Conservation (phyloP, 805 yeast genomes). For the Suhomyces kilbournensis region DNA sequence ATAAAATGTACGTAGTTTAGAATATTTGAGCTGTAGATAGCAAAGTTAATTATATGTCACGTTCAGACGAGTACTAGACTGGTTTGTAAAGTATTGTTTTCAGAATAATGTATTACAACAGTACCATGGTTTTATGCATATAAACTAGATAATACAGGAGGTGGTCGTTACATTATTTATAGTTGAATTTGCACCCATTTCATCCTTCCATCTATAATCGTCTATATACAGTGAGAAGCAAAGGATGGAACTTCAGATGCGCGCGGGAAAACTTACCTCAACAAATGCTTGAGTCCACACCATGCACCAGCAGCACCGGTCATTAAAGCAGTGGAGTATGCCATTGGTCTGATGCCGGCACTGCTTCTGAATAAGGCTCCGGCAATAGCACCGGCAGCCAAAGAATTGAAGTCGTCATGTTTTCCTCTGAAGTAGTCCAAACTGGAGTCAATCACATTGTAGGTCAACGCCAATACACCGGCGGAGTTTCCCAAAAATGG, state of each 20-base stretch:
- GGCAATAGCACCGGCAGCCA: conserved; percentile 85
- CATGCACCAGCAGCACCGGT: conserved; percentile 90
- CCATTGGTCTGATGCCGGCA: conserved; percentile 85
- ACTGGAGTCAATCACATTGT: conserved; percentile 78
- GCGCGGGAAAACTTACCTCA: conserved; percentile 4
- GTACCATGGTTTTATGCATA: not conserved
- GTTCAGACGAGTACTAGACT: no score
- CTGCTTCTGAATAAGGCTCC: conserved; percentile 90
- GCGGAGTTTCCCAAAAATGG: conserved; percentile 94
- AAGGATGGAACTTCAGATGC: not conserved
- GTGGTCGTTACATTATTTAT: not conserved
- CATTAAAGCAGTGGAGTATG: conserved; percentile 76
- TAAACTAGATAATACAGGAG: not conserved
- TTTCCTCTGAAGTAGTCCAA: conserved; percentile 81
- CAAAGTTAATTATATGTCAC: no score
- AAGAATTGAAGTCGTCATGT: conserved; percentile 82
- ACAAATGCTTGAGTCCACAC: conserved; percentile 70
- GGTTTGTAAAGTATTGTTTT: no score
- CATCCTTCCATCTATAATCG: conserved; percentile 2
- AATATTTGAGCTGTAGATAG: no score
- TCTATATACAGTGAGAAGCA: conserved; percentile 6
- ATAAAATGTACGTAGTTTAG: not conserved
- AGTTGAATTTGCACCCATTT: not conserved
- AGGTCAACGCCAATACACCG: conserved; percentile 87
- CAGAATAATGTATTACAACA: no score